Conservation (phyloP, 805 yeast species). For the Kuraishia cidri region DNA sequence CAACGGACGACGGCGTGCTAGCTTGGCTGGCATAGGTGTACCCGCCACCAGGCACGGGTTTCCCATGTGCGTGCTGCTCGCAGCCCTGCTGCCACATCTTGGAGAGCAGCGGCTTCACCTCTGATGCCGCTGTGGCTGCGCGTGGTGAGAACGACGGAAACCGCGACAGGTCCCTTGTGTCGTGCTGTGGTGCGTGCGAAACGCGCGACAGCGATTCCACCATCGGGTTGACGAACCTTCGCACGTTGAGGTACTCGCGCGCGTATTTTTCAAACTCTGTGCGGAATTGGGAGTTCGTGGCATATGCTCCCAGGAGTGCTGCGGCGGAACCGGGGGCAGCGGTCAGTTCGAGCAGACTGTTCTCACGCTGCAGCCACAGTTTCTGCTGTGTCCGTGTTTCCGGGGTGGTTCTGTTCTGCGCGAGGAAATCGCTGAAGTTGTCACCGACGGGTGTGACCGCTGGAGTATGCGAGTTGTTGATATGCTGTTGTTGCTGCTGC, state of each 20-base stretch:
- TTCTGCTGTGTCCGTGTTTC: conserved; percentile 78
- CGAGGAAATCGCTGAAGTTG: conserved; percentile 32
- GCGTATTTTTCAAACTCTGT: conserved; percentile 76
- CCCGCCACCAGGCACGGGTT: neutral
- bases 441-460: conserved; percentile 8
- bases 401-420: conserved; percentile 21
- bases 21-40: neutral
- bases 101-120: neutral
- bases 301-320: conserved; percentile 23
- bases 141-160: neutral
- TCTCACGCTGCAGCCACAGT: conserved; percentile 78
- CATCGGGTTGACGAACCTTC: conserved; percentile 65
- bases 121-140: neutral
- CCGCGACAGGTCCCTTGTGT: too few species aligned
- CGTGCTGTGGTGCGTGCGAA: too few species aligned
- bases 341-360: conserved; percentile 51
- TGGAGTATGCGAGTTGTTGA: neutral
- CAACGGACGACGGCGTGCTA: too few species aligned
- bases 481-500: conserved; percentile 1
- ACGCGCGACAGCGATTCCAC: conserved; percentile 54
- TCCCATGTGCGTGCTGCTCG: conserved; percentile 1
- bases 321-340: conserved; percentile 9
- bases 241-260: conserved; percentile 60
- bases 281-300: conserved; percentile 47
- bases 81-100: conserved; percentile 2